These are phyloP conservation scores for Cyberlindnera saturnus DNA, from an alignment of 805 yeast genomes.

Conservation along the genomic window DNA sequence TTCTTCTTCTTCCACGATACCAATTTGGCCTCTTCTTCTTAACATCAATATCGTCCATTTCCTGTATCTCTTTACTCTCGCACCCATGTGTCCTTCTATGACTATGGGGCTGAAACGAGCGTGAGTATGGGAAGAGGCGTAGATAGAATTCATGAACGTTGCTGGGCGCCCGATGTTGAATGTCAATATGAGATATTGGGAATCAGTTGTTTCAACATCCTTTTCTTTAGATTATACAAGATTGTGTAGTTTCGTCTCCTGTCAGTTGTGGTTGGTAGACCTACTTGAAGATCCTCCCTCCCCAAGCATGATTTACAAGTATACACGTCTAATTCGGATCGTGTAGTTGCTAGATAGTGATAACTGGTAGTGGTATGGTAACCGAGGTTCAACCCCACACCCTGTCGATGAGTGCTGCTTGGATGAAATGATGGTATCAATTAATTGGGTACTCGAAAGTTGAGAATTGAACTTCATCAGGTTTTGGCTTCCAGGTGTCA, in stretches of 20 bases:
- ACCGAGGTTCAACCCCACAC: too few relatives aligned
- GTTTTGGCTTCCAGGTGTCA: too few relatives aligned
- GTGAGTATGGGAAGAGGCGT: slow-evolving; percentile 13
- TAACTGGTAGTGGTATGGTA: too few relatives aligned
- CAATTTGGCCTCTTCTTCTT: not conserved
- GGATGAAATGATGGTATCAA: too few relatives aligned
- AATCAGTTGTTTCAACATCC: slow-evolving; percentile 17
- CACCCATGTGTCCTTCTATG: slow-evolving; percentile 4
- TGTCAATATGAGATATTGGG: slow-evolving; percentile 15
- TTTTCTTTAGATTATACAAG: not conserved
- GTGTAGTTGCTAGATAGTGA: too few relatives aligned
- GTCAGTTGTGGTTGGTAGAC: too few relatives aligned
- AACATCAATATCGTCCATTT: slow-evolving; percentile 12
- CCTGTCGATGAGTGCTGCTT: too few relatives aligned
- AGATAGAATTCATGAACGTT: slow-evolving; percentile 15
- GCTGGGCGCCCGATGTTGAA: slow-evolving; percentile 22
- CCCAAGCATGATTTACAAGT: too few relatives aligned
- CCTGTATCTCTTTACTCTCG: not conserved
- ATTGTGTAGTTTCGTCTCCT: not conserved
- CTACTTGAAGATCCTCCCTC: too few relatives aligned
- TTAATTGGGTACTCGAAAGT: too few relatives aligned
- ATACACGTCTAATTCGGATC: too few relatives aligned
- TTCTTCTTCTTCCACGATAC: not conserved
- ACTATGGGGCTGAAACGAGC: slow-evolving; percentile 1
- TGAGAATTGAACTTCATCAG: too few relatives aligned